These are phyloP conservation scores for Lophiotrema nucula DNA, from an alignment of 495 filamentous ascomycete species.

Conservation along the genomic window DNA sequence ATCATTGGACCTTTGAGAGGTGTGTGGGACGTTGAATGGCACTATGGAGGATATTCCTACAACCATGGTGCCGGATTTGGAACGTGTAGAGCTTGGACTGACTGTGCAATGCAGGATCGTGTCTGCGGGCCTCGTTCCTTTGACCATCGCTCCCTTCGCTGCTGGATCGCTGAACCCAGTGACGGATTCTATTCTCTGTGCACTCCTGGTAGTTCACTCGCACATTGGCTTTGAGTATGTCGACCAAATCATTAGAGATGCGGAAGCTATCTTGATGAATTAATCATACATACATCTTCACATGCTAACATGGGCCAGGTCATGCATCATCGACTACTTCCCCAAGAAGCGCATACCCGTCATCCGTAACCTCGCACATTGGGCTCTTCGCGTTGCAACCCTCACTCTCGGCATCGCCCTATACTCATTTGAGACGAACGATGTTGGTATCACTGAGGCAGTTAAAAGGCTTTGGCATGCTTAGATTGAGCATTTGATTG, in stretches of 20 bases:
- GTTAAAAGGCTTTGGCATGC: conserved; percentile 85
- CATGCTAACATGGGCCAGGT: conserved; percentile 43
- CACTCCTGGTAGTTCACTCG: conserved; percentile 81
- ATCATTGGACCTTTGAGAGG: conserved; percentile 98
- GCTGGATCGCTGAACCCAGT: conserved; percentile 85
- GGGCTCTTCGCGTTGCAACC: conserved; percentile 76
- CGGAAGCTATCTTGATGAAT: too few species aligned
- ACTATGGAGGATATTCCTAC: too few species aligned
- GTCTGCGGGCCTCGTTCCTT: conserved; percentile 73
- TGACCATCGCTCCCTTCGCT: conserved; percentile 89
- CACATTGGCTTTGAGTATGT: conserved; percentile 88
- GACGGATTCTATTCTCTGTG: conserved; percentile 82
- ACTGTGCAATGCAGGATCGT: conserved; percentile 54
- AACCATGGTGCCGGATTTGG: neutral
- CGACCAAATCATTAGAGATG: too few species aligned
- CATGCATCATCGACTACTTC: conserved; percentile 87
- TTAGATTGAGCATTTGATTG: conserved; percentile 17
- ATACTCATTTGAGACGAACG: conserved; percentile 99
- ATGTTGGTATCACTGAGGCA: conserved; percentile 88
- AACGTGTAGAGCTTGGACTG: neutral
- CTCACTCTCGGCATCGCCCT: conserved; percentile 79
- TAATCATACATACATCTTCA: neutral
- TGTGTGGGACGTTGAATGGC: too few species aligned
- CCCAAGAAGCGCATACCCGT: conserved; percentile 69
- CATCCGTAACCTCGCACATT: conserved; percentile 61